Evolutionary conservation across 352 stramenopile genomes (phyloP), one percentile per base, ranked within the genome.

Genomic region (Phytophthora lateralis): DNA sequence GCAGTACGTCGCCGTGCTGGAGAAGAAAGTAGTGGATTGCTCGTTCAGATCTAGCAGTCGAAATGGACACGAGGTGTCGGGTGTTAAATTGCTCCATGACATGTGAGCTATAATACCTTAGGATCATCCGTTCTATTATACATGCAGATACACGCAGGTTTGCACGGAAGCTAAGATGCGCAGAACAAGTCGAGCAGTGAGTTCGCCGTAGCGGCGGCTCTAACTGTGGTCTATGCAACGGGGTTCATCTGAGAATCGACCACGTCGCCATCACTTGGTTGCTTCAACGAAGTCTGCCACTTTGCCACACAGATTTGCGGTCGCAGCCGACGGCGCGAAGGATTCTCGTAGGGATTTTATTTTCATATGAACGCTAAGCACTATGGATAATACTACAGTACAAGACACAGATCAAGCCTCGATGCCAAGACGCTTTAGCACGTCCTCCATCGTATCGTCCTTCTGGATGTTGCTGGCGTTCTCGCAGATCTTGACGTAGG

Each of bases 401-500:
- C 15, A 12, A 60, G 32, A 44, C 41, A 48, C n/a, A 51, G 9
- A 46, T 24, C 57, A 63, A 9, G 29, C 42, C 37, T 67, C 43
- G 20, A 76, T 54, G 5, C 34, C 67, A 2, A 76, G 43, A 10
- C 63, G 57, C 39, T 76, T 66, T 20, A 76, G 68, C 39, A 73
- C 66, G 11, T 75, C 50, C 48, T 69, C 69, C 26, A 90, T 66
- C 44, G 81, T 80, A 38, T 85, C 81, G 11, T 73, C 57, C 15
- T 65, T 66, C 12, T 55, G 37, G 53, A 88, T 76, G 20, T 61
- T 71, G 11, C 78, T 74, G 6, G 79, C 58, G 56, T 71, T 62
- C 50, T 90, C 81, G 17, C 82, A 78, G 46, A 77, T 75, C 41
- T 82, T 69, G 11, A 89, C 76, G 48, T 86, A 85, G 38, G 75